Conservation (phyloP, 1,284 basidiomycete species). For the Wallemia hederae region DNA sequence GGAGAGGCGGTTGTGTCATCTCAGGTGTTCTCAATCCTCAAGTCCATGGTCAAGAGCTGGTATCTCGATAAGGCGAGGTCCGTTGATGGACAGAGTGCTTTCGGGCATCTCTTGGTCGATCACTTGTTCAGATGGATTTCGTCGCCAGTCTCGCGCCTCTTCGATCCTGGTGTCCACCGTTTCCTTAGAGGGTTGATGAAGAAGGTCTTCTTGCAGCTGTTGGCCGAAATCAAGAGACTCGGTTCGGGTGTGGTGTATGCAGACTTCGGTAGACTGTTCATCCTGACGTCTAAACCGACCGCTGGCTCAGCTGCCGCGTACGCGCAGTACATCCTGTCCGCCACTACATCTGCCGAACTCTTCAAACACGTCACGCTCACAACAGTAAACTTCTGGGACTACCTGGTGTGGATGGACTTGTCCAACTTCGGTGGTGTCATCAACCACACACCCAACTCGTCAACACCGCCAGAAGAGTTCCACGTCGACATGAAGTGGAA, state of each 20-base stretch:
- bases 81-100: slow-evolving; percentile 29
- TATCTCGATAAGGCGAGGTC: slow-evolving; percentile 52
- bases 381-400: slow-evolving; percentile 77
- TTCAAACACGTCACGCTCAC: slow-evolving; percentile 78
- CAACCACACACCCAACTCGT: slow-evolving; percentile 39
- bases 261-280: slow-evolving; percentile 68
- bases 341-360: slow-evolving; percentile 75
- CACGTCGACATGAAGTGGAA: slow-evolving; percentile 77
- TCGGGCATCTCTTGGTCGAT: slow-evolving; percentile 26
- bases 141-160: slow-evolving; percentile 54
- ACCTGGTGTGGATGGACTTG: slow-evolving; percentile 78
- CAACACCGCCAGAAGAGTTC: slow-evolving; percentile 27
- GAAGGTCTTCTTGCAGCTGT: slow-evolving; percentile 85
- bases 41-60: slow-evolving; percentile 72
- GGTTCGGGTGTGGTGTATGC: slow-evolving; percentile 83
- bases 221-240: slow-evolving; percentile 85
- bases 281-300: slow-evolving; percentile 73
- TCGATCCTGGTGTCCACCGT: slow-evolving; percentile 73
- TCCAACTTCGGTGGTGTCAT: slow-evolving; percentile 79
- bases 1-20: slow-evolving; percentile 82
- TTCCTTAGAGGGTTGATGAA: slow-evolving; percentile 91
- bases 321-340: slow-evolving; percentile 72
- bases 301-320: slow-evolving; percentile 86
- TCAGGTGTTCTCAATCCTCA: slow-evolving; percentile 58
- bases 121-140: slow-evolving; percentile 97